phyloP scores from a whole-genome alignment of 108 stramenopile genomes.

The Stephanodiscus minutulus region DNA sequence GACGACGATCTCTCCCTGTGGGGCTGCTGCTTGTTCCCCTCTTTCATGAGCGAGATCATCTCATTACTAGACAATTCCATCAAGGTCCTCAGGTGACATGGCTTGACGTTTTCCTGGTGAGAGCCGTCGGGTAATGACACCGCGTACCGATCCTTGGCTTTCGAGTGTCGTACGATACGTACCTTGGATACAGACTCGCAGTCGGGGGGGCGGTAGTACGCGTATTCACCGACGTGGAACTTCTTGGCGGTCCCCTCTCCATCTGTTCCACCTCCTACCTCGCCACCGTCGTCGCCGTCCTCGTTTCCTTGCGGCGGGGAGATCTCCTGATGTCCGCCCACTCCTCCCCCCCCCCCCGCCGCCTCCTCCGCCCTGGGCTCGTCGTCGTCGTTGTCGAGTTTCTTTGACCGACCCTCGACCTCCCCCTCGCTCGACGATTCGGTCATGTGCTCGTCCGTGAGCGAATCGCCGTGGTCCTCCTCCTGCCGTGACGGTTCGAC shows the following conservation, averaged over 20 bases:
- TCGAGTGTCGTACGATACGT: slow-evolving; percentile 14
- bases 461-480: not conserved
- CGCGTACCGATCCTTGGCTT: slow-evolving; percentile 10
- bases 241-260: not conserved
- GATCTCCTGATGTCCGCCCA: too few relatives aligned
- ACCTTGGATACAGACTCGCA: slow-evolving; percentile 22
- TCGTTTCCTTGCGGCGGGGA: not conserved
- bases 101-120: slow-evolving; percentile 13
- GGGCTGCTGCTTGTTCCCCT: slow-evolving; percentile 28
- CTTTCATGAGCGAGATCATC: slow-evolving; percentile 42
- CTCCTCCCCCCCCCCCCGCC: not conserved
- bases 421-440: slow-evolving; percentile 12
- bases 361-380: not conserved
- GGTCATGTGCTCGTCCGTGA: slow-evolving; percentile 2
- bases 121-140: slow-evolving; percentile 31
- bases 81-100: slow-evolving; percentile 16
- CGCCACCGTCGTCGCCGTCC: not conserved
- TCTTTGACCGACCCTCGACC: not conserved
- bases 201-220: slow-evolving; percentile 29
- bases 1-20: not conserved
- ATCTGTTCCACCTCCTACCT: not conserved
- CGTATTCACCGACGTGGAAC: slow-evolving; percentile 27
- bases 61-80: slow-evolving; percentile 40
- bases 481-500: not conserved
- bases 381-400: not conserved